phyloP scores from a whole-genome alignment of 805 yeast species.

The Ogataea pilisensis region DNA sequence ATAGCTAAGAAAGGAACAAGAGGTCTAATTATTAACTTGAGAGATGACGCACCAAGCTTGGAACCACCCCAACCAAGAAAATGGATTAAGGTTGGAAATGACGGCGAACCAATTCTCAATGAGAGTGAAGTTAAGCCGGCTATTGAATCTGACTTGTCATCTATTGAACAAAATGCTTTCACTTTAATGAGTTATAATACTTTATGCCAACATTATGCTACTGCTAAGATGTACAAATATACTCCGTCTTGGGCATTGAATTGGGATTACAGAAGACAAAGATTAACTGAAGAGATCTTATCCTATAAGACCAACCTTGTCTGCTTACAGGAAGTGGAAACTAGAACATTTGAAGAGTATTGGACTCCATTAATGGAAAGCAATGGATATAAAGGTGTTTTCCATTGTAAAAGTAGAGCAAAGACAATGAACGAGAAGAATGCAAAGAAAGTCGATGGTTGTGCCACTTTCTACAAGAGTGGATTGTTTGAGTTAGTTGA shows the following conservation, averaged over 20 bases:
- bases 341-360: conserved; percentile 76
- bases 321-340: conserved; percentile 95
- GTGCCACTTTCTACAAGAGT: conserved; percentile 85
- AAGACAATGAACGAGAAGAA: conserved; percentile 81
- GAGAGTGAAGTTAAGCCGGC: conserved; percentile 21
- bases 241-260: conserved; percentile 97
- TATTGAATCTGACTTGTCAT: conserved; percentile 23
- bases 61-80: conserved; percentile 69
- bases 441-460: conserved; percentile 92
- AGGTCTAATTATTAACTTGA: conserved; percentile 70
- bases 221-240: conserved; percentile 84
- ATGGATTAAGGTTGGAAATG: conserved; percentile 77
- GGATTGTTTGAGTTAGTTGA: conserved; percentile 66
- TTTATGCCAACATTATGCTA: conserved; percentile 93
- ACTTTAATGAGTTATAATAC: conserved; percentile 86
- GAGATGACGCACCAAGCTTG: conserved; percentile 76
- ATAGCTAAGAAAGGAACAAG: conserved; percentile 80
- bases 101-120: conserved; percentile 53
- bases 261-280: conserved; percentile 85
- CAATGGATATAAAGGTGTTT: conserved; percentile 75
- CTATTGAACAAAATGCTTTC: conserved; percentile 43
- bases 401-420: conserved; percentile 87
- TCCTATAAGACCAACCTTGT: conserved; percentile 67
- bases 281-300: conserved; percentile 68
- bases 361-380: conserved; percentile 74